Evolutionary conservation across 2,329 filamentous ascomycete species (phyloP).

Genomic region (Tolypocladium album): DNA sequence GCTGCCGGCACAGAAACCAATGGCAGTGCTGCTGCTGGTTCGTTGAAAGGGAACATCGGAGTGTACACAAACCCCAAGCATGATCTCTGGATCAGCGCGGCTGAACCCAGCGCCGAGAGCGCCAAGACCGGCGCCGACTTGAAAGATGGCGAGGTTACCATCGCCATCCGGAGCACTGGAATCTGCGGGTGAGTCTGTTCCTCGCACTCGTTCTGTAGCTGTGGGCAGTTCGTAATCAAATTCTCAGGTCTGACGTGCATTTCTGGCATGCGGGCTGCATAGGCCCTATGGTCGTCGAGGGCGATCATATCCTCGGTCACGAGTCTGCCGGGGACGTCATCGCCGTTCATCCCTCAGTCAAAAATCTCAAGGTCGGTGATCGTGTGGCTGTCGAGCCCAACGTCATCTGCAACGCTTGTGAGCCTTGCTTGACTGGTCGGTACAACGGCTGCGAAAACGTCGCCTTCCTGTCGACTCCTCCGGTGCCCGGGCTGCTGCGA

Average conservation of each 20-base stretch:
- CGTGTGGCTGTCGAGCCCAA: constrained; percentile 91
- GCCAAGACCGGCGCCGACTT: constrained; percentile 58
- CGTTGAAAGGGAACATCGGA: constrained; percentile 74
- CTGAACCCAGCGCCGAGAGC: constrained; percentile 64
- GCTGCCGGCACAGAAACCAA: neutral
- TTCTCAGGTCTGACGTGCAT: constrained; percentile 73
- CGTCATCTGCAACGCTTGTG: constrained; percentile 82
- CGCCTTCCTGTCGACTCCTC: constrained; percentile 81
- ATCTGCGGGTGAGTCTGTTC: constrained; percentile 67
- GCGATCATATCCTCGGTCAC: constrained; percentile 86
- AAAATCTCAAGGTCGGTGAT: constrained; percentile 69
- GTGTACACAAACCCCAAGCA: constrained; percentile 93
- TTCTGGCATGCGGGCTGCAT: constrained; percentile 97
- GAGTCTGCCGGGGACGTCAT: constrained; percentile 82
- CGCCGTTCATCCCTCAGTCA: constrained; percentile 73
- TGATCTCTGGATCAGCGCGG: constrained; percentile 78
- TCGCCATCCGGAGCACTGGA: constrained; percentile 86
- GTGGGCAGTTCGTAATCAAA: constrained; percentile 7
- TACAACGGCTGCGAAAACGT: constrained; percentile 93
- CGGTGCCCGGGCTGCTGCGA: constrained; percentile 74
- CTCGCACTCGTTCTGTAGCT: neutral
- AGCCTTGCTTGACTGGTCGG: constrained; percentile 80
- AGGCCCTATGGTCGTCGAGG: constrained; percentile 86
- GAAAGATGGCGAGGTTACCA: constrained; percentile 72
- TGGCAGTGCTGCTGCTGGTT: constrained; percentile 12